Percentiles rank a stretch among this genome's conserved stretches.
These are phyloP conservation scores for Stromatinia cepivora DNA, from an alignment of 2,329 filamentous ascomycete species.

Conservation along the genomic window DNA sequence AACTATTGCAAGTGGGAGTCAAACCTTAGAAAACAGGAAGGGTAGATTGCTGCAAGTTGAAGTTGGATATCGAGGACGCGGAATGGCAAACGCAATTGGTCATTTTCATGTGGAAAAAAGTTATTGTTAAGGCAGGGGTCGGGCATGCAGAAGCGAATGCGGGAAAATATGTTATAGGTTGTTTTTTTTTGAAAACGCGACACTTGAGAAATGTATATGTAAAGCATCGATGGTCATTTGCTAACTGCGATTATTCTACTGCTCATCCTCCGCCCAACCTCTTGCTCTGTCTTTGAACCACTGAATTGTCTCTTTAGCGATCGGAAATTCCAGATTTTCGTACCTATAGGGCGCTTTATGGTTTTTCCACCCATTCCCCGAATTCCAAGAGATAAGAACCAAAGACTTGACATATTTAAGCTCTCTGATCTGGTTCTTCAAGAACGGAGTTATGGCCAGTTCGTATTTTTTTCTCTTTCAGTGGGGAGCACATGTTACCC, in stretches of 20 bases:
- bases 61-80: too few species aligned
- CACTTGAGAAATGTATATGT: neutral
- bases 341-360: neutral
- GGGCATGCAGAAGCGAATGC: neutral
- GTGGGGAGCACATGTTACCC: too few species aligned
- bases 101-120: too few species aligned
- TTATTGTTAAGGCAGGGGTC: neutral
- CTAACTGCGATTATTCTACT: neutral
- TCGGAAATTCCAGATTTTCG: neutral
- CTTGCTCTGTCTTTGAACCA: neutral
- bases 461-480: neutral
- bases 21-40: too few species aligned
- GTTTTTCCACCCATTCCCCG: neutral
- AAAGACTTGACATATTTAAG: neutral
- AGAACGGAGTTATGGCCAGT: neutral
- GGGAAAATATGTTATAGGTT: too few species aligned
- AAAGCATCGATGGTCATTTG: neutral
- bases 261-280: neutral
- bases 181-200: too few species aligned
- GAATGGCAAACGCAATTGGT: too few species aligned
- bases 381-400: neutral
- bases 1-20: too few species aligned
- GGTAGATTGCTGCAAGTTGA: too few species aligned
- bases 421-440: neutral
- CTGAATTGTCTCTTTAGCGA: neutral